Evolutionary conservation across 2,329 filamentous ascomycete species (phyloP), one percentile per base, ranked within the genome.

Genomic region (Fusarium kyushuense): DNA sequence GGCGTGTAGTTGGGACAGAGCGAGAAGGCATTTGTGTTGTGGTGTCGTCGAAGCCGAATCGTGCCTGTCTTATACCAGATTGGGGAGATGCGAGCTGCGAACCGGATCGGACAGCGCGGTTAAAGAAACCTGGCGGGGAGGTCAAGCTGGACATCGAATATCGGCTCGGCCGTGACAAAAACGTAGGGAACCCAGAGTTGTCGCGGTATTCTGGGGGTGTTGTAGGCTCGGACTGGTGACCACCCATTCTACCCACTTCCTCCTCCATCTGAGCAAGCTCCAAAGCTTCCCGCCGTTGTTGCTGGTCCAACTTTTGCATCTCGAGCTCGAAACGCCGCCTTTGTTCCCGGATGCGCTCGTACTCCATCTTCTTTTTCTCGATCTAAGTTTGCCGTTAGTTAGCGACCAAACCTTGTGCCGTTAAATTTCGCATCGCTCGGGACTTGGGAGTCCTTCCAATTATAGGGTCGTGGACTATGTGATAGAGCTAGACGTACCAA

Each of bases 121-220:
- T 90, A 79, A 91, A 89, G 56, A 92, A 80, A 45, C 92, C 91
- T 6, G 91, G 92, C 42, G 93, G 92, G 35, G 93, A 95, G 43
- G 91, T 91, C 75, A 97, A 84, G 81, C 92, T 96, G 36, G 94
- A 94, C 64, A 92, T 92, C 54, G 95, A 97, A 82, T 97, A 95
- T 65, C 94, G 89, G 77, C 94, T 94, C 42, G 93, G 92, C 41
- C 93, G 89, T 56, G 93, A 93, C 76, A 96, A 92, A 70, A 92
- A 89, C 74, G 89, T 89, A 57, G 92, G 89, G 74, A 97, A 95
- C 42, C 90, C 90, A 65, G 88, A 84, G 59, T 82, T 89, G 69
- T 97, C 93, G 72, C 90, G 90, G 78, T 96, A 95, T 79, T 98
- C 96, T 32, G 96, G 96, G 23, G 96, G 96, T 23, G 96, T 99